Evolutionary conservation across 768 basidiomycete genomes (phyloP).

Genomic region (Krasilnikovozyma curviuscula): DNA sequence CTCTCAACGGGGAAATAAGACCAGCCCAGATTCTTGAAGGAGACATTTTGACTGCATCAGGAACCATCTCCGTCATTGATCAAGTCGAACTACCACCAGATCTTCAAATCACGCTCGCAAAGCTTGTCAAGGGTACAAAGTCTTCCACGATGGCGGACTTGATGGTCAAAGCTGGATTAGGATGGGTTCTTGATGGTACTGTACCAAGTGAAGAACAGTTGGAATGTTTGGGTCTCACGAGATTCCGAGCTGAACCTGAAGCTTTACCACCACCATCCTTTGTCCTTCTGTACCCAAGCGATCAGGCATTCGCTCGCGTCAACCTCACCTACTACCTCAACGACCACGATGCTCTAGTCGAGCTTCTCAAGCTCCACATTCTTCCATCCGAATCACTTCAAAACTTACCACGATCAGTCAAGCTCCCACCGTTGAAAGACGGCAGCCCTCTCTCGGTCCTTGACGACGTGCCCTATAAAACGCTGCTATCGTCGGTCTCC

Average conservation of each 20-base stretch:
- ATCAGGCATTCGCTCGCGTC: slow-evolving; percentile 71
- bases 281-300: slow-evolving; percentile 78
- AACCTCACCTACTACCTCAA: slow-evolving; percentile 44
- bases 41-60: slow-evolving; percentile 54
- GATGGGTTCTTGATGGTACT: slow-evolving; percentile 73
- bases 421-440: slow-evolving; percentile 30
- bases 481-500: slow-evolving; percentile 38
- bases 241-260: background rate
- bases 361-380: slow-evolving; percentile 28
- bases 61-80: slow-evolving; percentile 68
- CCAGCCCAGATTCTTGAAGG: slow-evolving; percentile 20
- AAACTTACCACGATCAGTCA: slow-evolving; percentile 2
- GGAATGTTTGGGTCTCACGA: slow-evolving; percentile 10
- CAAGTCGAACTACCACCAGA: slow-evolving; percentile 51
- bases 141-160: slow-evolving; percentile 73
- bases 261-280: slow-evolving; percentile 39
- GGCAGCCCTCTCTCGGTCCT: slow-evolving; percentile 54
- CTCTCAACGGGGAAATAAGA: slow-evolving; percentile 27
- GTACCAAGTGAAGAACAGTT: slow-evolving; percentile 18
- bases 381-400: slow-evolving; percentile 17
- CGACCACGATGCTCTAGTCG: slow-evolving; percentile 16
- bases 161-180: slow-evolving; percentile 63
- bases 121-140: slow-evolving; percentile 72
- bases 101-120: slow-evolving; percentile 68
- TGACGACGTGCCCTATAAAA: slow-evolving; percentile 53